Evolutionary conservation across 139 green algal species (phyloP).

Genomic region (Dunaliella sp.): DNA sequence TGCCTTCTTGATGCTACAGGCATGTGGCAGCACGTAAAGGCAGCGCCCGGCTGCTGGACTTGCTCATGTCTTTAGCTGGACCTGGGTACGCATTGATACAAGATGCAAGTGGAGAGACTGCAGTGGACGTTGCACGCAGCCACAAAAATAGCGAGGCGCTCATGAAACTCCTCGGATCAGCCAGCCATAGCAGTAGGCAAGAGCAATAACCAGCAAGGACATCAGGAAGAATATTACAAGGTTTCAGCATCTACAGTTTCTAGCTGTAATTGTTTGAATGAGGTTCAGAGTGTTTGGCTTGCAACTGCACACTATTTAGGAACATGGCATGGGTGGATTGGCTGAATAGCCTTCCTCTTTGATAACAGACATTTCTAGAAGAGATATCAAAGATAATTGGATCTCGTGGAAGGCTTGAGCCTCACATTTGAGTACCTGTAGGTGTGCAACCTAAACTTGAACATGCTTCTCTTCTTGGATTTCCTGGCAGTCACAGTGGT

Average conservation of each 20-base stretch:
- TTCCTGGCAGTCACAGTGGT: background rate
- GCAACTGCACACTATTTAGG: too few relatives aligned
- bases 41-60: slow-evolving; percentile 44
- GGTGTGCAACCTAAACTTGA: too few relatives aligned
- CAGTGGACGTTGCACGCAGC: slow-evolving; percentile 41
- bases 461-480: background rate
- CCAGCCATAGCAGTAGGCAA: background rate
- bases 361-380: too few relatives aligned
- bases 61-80: slow-evolving; percentile 49
- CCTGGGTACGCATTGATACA: background rate
- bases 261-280: too few relatives aligned
- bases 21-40: slow-evolving; percentile 81
- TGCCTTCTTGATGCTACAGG: slow-evolving; percentile 34
- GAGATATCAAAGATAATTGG: too few relatives aligned
- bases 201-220: background rate
- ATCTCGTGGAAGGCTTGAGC: too few relatives aligned
- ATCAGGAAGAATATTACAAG: too few relatives aligned
- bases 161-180: background rate
- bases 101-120: slow-evolving; percentile 38
- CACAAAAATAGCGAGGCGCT: slow-evolving; percentile 26
- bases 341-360: too few relatives aligned
- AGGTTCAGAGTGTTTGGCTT: too few relatives aligned
- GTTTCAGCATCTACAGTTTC: too few relatives aligned
- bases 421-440: too few relatives aligned
- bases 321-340: too few relatives aligned